These are phyloP conservation scores for Endocarpon pusillum DNA, from an alignment of 495 filamentous ascomycete genomes.

Conservation along the genomic window DNA sequence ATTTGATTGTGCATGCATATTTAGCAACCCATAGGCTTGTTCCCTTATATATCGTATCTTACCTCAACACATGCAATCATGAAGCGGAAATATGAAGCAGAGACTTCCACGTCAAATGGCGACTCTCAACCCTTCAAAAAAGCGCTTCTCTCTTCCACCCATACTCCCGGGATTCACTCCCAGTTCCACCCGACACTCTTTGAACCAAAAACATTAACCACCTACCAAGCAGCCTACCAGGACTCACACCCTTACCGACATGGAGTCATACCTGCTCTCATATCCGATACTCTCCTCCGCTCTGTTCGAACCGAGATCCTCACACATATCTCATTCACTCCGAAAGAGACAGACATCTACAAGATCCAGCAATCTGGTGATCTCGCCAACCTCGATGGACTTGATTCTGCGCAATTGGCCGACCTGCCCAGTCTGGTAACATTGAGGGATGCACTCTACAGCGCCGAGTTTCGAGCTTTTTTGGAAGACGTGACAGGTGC, in stretches of 20 bases:
- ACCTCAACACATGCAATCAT: too few species aligned
- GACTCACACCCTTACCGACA: constrained; percentile 91
- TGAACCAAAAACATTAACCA: background rate
- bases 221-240: constrained; percentile 56
- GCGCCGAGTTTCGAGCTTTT: constrained; percentile 71
- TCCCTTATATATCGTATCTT: too few species aligned
- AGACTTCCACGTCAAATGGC: too few species aligned
- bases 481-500: constrained; percentile 69
- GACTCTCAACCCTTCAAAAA: too few species aligned
- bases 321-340: constrained; percentile 79
- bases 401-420: constrained; percentile 64
- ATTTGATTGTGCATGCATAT: too few species aligned
- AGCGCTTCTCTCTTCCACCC: too few species aligned
- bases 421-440: constrained; percentile 71
- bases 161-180: too few species aligned
- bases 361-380: constrained; percentile 98
- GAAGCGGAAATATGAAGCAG: too few species aligned
- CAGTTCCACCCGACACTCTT: too few species aligned
- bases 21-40: too few species aligned
- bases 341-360: constrained; percentile 99
- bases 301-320: constrained; percentile 79
- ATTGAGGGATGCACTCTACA: constrained; percentile 87
- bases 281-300: constrained; percentile 64
- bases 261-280: constrained; percentile 65
- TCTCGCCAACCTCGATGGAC: constrained; percentile 86